Conservation (phyloP, 2,329 filamentous ascomycete genomes). For the Alternaria ethzedia region DNA sequence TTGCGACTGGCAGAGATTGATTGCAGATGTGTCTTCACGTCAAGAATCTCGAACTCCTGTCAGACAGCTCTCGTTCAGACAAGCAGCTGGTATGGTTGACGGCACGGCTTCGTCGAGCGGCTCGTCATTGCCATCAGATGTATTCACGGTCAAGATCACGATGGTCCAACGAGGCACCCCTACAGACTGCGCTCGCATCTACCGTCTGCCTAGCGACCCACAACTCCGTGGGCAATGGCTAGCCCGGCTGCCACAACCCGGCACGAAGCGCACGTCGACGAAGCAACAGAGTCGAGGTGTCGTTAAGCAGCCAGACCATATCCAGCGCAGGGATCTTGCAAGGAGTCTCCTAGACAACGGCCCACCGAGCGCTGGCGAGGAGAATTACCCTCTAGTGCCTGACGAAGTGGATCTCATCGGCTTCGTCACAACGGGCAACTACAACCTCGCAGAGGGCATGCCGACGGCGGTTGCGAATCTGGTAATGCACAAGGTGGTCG, state of each 20-base stretch:
- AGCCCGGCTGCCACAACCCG: constrained; percentile 56
- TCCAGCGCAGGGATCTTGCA: constrained; percentile 32
- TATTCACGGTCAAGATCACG: constrained; percentile 70
- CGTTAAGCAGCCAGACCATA: constrained; percentile 27
- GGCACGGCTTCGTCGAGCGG: neutral
- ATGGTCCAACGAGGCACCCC: constrained; percentile 75
- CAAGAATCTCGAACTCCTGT: constrained; percentile 26
- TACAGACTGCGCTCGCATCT: constrained; percentile 77
- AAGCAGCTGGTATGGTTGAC: constrained; percentile 37
- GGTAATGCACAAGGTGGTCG: constrained; percentile 63
- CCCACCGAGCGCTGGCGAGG: constrained; percentile 33
- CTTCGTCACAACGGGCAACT: constrained; percentile 88
- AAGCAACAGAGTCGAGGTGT: constrained; percentile 13
- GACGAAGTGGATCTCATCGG: constrained; percentile 79
- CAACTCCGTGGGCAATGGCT: constrained; percentile 76
- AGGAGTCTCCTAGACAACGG: constrained; percentile 27
- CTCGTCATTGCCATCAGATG: constrained; percentile 16
- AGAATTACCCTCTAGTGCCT: constrained; percentile 72
- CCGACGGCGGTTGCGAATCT: constrained; percentile 79
- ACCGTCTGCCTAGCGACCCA: constrained; percentile 72
- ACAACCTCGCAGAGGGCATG: constrained; percentile 76
- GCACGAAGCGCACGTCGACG: constrained; percentile 10
- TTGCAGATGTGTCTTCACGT: constrained; percentile 40
- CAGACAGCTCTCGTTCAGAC: constrained; percentile 27
- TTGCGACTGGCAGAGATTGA: constrained; percentile 81